Conservation (phyloP, 805 yeast species). For the Yamadazyma endophytica region DNA sequence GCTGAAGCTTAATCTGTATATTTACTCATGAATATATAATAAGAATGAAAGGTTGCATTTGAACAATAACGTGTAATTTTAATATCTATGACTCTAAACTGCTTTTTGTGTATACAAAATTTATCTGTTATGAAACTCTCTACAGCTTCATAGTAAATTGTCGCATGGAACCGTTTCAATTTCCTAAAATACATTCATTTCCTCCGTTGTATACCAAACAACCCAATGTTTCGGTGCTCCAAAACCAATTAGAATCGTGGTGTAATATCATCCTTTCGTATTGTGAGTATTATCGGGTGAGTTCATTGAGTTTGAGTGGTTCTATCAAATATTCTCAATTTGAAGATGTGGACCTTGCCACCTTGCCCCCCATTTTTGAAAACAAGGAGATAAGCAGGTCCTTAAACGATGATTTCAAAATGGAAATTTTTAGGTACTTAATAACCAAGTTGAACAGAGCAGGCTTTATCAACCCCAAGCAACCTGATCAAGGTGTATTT, state of each 20-base stretch:
- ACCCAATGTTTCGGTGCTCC: slow-evolving; percentile 74
- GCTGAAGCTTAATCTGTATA: slow-evolving; percentile 96
- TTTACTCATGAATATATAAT: slow-evolving; percentile 9
- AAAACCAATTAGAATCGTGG: slow-evolving; percentile 82
- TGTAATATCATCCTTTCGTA: slow-evolving; percentile 54
- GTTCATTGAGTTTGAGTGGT: slow-evolving; percentile 26
- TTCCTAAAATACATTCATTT: slow-evolving; percentile 50
- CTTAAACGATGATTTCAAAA: slow-evolving; percentile 51
- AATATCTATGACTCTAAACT: not conserved
- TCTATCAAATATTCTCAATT: slow-evolving; percentile 22
- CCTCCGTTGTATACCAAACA: slow-evolving; percentile 93
- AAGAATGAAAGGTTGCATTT: not conserved
- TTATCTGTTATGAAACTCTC: not conserved
- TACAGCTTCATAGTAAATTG: not conserved
- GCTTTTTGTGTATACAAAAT: not conserved
- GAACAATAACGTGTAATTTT: not conserved
- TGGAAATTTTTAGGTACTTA: slow-evolving; percentile 56
- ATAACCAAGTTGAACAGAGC: slow-evolving; percentile 50
- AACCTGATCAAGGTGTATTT: slow-evolving; percentile 63
- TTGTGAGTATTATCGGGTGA: slow-evolving; percentile 50
- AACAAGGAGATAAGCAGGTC: slow-evolving; percentile 50
- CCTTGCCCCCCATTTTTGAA: slow-evolving; percentile 41
- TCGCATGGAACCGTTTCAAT: slow-evolving; percentile 19
- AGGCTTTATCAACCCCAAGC: slow-evolving; percentile 46
- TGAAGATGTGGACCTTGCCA: slow-evolving; percentile 12